Evolutionary conservation across 305 asterid species (phyloP).

Genomic region (Fraxinus sp.): DNA sequence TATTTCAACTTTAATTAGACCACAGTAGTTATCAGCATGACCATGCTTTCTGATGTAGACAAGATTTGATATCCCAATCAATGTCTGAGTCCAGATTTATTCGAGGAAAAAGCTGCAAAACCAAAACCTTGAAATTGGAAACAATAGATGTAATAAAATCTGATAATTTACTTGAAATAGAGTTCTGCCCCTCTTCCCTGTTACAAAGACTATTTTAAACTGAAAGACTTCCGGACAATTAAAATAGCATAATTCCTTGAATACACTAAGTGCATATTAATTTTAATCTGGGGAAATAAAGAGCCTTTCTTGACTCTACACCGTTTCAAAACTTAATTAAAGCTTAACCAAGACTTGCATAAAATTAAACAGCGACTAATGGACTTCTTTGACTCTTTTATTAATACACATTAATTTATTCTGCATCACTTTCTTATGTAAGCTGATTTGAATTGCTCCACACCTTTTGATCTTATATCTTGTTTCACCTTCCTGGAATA

Average conservation of each 20-base stretch:
- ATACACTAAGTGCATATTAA: background rate
- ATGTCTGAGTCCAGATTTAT: background rate
- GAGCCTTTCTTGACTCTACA: background rate
- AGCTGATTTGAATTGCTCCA: background rate
- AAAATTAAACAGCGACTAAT: background rate
- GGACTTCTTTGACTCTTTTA: background rate
- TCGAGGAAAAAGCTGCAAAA: background rate
- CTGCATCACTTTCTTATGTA: background rate
- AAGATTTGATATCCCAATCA: background rate
- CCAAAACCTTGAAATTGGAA: background rate
- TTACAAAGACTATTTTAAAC: background rate
- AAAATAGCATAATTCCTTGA: background rate
- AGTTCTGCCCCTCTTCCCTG: background rate
- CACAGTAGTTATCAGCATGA: constrained; percentile 8
- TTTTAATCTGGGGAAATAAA: background rate
- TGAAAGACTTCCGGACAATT: background rate
- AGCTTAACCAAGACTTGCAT: background rate
- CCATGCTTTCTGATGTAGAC: background rate
- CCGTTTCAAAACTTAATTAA: background rate
- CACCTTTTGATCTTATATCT: background rate
- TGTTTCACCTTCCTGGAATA: background rate
- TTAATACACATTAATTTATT: background rate
- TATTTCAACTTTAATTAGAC: background rate
- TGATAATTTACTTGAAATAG: background rate
- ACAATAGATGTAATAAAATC: background rate